Evolutionary conservation across 306 rosid genomes (phyloP), one percentile per base, ranked within the genome.

Genomic region (Sphenostylis stenocarpa): DNA sequence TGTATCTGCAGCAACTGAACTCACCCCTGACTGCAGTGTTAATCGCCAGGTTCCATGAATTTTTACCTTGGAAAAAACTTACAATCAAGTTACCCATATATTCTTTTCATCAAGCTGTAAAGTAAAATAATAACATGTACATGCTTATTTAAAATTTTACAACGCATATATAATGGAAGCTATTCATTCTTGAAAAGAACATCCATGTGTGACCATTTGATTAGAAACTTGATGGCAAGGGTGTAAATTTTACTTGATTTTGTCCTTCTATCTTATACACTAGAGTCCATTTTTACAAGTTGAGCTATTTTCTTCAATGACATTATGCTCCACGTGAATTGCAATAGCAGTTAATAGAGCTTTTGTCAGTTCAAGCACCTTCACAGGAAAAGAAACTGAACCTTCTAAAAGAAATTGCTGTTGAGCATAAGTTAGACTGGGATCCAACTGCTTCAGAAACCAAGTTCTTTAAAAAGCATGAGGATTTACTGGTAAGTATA

Each of bases 371-470:
- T 70, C 95, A 91, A 51, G 90, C 97, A 80, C 98, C 97, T 80
- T 84, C 96, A 55, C 81, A 94, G 10, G 96, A 90, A 77, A 94
- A 92, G 78, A 94, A 92, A 72, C 82, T 94, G 74, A 85, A 85
- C 77, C 93, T 94, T 76, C 85, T 94, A 78, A 92, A 90, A 80
- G 97, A 90, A 83, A 91, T 94, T 75, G 96, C 96, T 17, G 92
- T 79, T 87, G 96, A 94, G 81, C 93, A 92, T 61, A 88, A 89
- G 65, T 43, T 94, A 72, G 95, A 94, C 67, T 92, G 98, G 98
- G 91, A 92, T 85, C 95, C 98, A 64, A 91, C 90, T 71, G 86
- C 84, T 75, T 84, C 97, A 58, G 98, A 90, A 88, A 55, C 93
- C 7, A 94, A 87, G 82, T 79, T 83, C 78, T 86, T 64, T 43